Conservation (phyloP, 257 asterid species). For the Craterostigma plantagineum region DNA sequence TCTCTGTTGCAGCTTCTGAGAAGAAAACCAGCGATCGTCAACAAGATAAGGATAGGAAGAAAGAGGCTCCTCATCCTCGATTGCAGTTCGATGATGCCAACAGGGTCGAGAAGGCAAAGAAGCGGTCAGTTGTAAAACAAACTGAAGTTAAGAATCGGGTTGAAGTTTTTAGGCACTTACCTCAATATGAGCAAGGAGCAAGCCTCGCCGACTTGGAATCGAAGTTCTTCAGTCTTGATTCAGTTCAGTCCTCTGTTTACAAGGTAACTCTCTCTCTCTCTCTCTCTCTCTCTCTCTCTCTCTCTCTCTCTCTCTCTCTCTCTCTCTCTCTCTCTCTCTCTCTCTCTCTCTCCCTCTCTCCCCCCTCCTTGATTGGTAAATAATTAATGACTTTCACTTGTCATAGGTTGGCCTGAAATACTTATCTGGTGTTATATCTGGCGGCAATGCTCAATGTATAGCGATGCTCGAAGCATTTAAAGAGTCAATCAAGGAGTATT, state of each 20-base stretch:
- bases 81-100: constrained; percentile 83
- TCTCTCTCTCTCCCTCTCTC: background rate
- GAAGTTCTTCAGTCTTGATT: constrained; percentile 51
- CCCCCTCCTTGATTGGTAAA: no score
- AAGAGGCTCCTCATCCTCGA: constrained; percentile 77
- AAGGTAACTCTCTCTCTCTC: constrained; percentile 26
- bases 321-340: background rate
- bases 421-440: constrained; percentile 74
- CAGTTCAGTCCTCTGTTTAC: constrained; percentile 73
- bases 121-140: constrained; percentile 66
- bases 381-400: no score
- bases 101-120: constrained; percentile 84
- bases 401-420: constrained; percentile 59
- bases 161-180: constrained; percentile 76
- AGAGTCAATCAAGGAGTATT: constrained; percentile 59
- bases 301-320: background rate
- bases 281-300: background rate
- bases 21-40: constrained; percentile 43
- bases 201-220: constrained; percentile 53
- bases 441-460: constrained; percentile 87
- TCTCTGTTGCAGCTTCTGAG: constrained; percentile 40
- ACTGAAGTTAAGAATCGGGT: constrained; percentile 62
- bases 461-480: constrained; percentile 88
- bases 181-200: constrained; percentile 53
- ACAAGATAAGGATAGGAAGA: constrained; percentile 69